phyloP scores from a whole-genome alignment of 2,329 filamentous ascomycete species.

The Ceratocystis eucalypticola region DNA sequence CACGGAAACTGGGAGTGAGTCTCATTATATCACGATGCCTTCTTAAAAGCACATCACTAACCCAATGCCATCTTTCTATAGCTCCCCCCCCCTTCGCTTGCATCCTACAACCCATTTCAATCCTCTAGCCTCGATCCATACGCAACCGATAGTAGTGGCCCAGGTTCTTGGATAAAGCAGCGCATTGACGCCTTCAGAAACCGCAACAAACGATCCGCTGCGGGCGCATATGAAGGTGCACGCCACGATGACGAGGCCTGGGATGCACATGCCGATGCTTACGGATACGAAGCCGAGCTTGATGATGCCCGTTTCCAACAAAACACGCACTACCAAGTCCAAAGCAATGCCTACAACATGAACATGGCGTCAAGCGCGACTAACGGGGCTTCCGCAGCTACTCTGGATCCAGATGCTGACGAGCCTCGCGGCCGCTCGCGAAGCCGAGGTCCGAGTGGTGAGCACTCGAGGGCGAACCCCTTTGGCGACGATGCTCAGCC shows the following conservation, averaged over 20 bases:
- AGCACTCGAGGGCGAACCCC: slow-evolving; percentile 39
- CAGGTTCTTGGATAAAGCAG: slow-evolving; percentile 60
- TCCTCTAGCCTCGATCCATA: slow-evolving; percentile 34
- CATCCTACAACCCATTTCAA: slow-evolving; percentile 59
- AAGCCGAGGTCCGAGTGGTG: slow-evolving; percentile 31
- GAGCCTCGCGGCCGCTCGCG: slow-evolving; percentile 28
- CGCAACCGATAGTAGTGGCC: slow-evolving; percentile 37
- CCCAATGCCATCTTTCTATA: slow-evolving; percentile 23
- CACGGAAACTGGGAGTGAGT: slow-evolving; percentile 55
- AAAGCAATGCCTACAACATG: slow-evolving; percentile 36
- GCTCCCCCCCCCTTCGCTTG: slow-evolving; percentile 56
- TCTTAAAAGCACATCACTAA: neutral
- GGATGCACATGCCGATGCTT: slow-evolving; percentile 57
- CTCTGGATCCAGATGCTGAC: slow-evolving; percentile 16
- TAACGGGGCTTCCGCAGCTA: slow-evolving; percentile 24
- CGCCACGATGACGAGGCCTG: slow-evolving; percentile 61
- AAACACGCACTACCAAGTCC: slow-evolving; percentile 22
- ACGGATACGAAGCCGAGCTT: slow-evolving; percentile 31
- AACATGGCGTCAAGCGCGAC: slow-evolving; percentile 32
- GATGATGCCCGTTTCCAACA: slow-evolving; percentile 15
- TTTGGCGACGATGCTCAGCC: slow-evolving; percentile 57
- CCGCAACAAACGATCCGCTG: slow-evolving; percentile 50
- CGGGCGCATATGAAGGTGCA: slow-evolving; percentile 55
- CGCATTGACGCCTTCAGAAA: slow-evolving; percentile 50
- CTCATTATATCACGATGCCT: neutral